Evolutionary conservation across 1,284 basidiomycete genomes (phyloP).

Genomic region (Naganishia liquefaciens): DNA sequence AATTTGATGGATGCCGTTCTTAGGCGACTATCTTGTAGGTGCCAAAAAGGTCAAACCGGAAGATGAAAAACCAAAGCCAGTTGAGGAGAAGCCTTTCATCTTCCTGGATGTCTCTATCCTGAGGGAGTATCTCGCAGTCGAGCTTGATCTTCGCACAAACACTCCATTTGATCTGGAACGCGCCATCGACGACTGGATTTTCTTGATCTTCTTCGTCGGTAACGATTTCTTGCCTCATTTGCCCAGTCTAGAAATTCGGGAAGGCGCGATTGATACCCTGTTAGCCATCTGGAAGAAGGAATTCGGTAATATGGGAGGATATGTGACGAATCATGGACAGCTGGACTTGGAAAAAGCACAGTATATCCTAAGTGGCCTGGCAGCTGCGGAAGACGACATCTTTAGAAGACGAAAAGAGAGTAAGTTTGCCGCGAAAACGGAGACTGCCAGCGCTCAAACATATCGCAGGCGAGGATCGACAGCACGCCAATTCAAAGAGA

Average conservation of each 20-base stretch:
- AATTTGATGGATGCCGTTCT: not conserved
- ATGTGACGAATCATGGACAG: constrained; percentile 89
- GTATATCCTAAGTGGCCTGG: constrained; percentile 92
- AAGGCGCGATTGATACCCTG: constrained; percentile 96
- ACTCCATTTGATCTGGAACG: constrained; percentile 95
- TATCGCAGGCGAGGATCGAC: constrained; percentile 80
- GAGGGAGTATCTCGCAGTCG: constrained; percentile 95
- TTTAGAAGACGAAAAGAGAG: constrained; percentile 89
- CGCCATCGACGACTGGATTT: constrained; percentile 99
- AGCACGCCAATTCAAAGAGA: constrained; percentile 83
- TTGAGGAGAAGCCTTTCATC: constrained; percentile 95
- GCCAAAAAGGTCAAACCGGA: constrained; percentile 61
- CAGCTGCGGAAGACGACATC: constrained; percentile 90
- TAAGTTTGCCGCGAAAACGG: constrained; percentile 55
- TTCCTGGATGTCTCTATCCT: constrained; percentile 95
- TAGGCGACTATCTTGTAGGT: constrained; percentile 27
- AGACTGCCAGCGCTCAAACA: not conserved
- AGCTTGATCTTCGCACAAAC: constrained; percentile 77
- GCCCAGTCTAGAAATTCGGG: constrained; percentile 95
- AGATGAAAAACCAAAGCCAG: constrained; percentile 64
- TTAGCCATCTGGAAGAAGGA: constrained; percentile 94
- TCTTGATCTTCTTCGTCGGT: constrained; percentile 99
- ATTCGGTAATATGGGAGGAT: constrained; percentile 92
- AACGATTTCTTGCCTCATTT: constrained; percentile 99
- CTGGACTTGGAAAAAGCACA: constrained; percentile 84